Evolutionary conservation across 345 rosid species (phyloP).

Genomic region (Syzygium oleosum): DNA sequence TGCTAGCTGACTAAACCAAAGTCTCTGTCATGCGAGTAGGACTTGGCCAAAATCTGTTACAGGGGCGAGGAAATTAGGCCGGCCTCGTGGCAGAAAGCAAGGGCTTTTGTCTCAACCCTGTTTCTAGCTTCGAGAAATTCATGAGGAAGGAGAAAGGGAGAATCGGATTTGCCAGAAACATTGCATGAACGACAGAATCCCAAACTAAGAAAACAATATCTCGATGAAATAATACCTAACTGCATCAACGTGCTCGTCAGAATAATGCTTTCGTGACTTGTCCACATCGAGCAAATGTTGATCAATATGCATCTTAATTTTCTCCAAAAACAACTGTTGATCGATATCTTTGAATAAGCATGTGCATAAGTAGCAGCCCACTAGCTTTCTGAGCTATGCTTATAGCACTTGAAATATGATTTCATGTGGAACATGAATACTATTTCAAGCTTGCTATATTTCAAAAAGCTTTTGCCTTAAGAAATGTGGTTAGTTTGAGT

Average conservation of each 20-base stretch:
- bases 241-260: neutral
- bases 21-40: constrained; percentile 19
- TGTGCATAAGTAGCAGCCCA: neutral
- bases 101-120: neutral
- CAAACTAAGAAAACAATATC: neutral
- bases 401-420: neutral
- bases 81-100: constrained; percentile 14
- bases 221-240: neutral
- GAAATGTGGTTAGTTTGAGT: too few species aligned
- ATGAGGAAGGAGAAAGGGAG: neutral
- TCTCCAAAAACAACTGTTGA: neutral
- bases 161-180: neutral
- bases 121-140: neutral
- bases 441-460: neutral
- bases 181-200: neutral
- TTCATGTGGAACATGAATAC: neutral
- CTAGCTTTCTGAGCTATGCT: neutral
- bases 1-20: constrained; percentile 1
- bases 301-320: neutral
- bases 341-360: neutral
- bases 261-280: neutral
- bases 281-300: neutral
- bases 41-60: constrained; percentile 12
- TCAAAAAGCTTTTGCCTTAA: neutral
- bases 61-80: constrained; percentile 7